A percentile compares a stretch with the other conserved stretches of the same genome.
These are phyloP conservation scores for Dioszegia aurantiaca DNA, from an alignment of 768 basidiomycete species.

Conservation along the genomic window DNA sequence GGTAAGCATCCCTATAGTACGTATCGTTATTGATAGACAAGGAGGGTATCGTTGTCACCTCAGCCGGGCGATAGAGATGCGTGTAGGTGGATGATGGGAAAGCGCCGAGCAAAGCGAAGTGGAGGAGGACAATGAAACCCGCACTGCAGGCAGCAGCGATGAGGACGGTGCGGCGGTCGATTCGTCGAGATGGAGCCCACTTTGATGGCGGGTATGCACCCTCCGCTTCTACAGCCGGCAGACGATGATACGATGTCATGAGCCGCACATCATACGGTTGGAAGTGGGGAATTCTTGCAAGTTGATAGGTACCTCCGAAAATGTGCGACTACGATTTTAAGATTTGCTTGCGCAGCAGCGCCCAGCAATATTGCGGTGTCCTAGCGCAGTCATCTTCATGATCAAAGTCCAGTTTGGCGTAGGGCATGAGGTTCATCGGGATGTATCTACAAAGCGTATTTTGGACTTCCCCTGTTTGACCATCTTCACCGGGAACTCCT, in stretches of 20 bases:
- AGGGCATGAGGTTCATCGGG: no score
- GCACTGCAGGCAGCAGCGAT: not conserved
- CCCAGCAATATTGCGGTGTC: no score
- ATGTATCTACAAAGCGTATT: conserved; percentile 20
- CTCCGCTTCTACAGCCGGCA: not conserved
- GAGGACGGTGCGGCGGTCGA: not conserved
- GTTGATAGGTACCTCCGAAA: no score
- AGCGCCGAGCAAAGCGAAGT: conserved; percentile 26
- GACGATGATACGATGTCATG: conserved; percentile 7
- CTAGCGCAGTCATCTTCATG: no score
- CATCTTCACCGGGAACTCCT: not conserved
- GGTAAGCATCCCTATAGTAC: conserved; percentile 30
- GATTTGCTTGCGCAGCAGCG: no score
- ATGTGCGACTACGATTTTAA: no score
- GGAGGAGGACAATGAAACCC: conserved; percentile 18
- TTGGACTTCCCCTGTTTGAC: not conserved
- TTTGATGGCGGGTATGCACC: conserved; percentile 7
- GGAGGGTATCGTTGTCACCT: not conserved
- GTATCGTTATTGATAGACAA: not conserved
- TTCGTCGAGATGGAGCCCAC: not conserved
- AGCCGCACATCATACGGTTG: no score
- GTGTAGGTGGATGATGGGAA: conserved; percentile 20
- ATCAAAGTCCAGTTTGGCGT: no score
- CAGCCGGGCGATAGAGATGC: not conserved
- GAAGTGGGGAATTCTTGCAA: no score